Conservation (phyloP, 495 filamentous ascomycete species). For the Usnea hakonensis region DNA sequence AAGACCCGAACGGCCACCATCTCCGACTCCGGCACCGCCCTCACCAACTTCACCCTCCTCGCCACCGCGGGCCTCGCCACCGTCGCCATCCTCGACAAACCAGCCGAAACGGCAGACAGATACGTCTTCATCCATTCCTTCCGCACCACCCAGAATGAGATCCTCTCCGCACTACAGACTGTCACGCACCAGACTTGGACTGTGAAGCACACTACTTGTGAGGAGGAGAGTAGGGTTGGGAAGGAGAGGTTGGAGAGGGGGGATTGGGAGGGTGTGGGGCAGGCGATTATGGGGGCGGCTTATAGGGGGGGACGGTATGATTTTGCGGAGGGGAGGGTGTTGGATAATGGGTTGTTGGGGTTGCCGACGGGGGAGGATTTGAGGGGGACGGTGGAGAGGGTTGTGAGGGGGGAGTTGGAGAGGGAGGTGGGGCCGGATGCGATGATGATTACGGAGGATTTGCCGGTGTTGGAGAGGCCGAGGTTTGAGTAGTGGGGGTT, state of each 20-base stretch:
- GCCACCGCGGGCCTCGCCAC: conserved; percentile 35
- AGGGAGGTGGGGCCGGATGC: neutral
- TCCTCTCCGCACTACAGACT: conserved; percentile 39
- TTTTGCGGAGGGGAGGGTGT: conserved; percentile 25
- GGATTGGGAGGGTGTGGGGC: conserved; percentile 31
- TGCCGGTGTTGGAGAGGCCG: neutral
- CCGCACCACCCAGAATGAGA: conserved; percentile 38
- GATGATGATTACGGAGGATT: neutral
- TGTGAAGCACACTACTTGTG: conserved; percentile 29
- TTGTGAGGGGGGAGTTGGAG: conserved; percentile 20
- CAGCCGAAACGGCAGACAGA: conserved; percentile 38
- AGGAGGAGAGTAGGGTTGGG: conserved; percentile 26
- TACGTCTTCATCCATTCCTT: conserved; percentile 43
- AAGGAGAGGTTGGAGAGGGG: conserved; percentile 30
- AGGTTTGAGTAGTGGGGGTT: neutral
- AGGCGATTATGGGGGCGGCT: conserved; percentile 27
- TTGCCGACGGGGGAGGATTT: conserved; percentile 26
- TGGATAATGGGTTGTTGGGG: conserved; percentile 31
- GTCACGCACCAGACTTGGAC: conserved; percentile 36
- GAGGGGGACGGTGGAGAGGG: conserved; percentile 26
- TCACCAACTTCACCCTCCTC: conserved; percentile 36
- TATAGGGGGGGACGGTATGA: conserved; percentile 29
- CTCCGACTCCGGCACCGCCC: conserved; percentile 36
- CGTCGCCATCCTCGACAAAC: conserved; percentile 33
- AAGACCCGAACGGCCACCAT: conserved; percentile 37